These are phyloP conservation scores for Alternaria sp. DNA, from an alignment of 2,329 filamentous ascomycete genomes.

Conservation along the genomic window DNA sequence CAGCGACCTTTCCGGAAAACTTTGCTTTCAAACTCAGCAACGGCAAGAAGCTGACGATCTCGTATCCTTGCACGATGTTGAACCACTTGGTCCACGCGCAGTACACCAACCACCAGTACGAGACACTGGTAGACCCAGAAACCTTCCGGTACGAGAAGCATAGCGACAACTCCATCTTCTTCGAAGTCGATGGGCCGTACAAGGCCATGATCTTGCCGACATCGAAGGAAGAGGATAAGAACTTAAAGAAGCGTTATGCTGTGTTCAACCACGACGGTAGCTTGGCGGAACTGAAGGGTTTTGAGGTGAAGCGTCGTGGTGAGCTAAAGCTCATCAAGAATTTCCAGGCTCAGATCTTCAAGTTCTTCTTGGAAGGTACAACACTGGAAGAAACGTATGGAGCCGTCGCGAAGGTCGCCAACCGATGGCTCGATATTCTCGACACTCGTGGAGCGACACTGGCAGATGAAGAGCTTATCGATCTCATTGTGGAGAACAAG, in stretches of 20 bases:
- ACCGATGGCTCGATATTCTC: constrained; percentile 95
- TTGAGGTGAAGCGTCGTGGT: constrained; percentile 96
- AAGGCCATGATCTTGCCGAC: constrained; percentile 96
- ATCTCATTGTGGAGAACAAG: constrained; percentile 99
- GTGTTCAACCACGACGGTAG: constrained; percentile 99
- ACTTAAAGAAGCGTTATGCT: constrained; percentile 98
- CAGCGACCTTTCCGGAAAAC: constrained; percentile 94
- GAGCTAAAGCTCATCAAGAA: constrained; percentile 99
- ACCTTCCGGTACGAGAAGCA: constrained; percentile 93
- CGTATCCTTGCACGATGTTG: constrained; percentile 98
- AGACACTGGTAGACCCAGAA: constrained; percentile 79
- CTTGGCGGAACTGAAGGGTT: constrained; percentile 93
- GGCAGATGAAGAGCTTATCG: constrained; percentile 95
- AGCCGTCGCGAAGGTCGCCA: constrained; percentile 91
- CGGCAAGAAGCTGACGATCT: constrained; percentile 95
- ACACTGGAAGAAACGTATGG: constrained; percentile 88
- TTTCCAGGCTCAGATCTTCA: constrained; percentile 99
- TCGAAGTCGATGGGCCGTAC: constrained; percentile 98
- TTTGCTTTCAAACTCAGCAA: constrained; percentile 93
- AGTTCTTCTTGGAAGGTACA: constrained; percentile 93
- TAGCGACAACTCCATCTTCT: constrained; percentile 99
- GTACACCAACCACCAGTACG: constrained; percentile 98
- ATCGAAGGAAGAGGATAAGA: constrained; percentile 99
- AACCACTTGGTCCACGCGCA: constrained; percentile 94
- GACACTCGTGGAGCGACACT: constrained; percentile 87